phyloP scores from a whole-genome alignment of 208 protist genomes.

The Crithidia thermophila region DNA sequence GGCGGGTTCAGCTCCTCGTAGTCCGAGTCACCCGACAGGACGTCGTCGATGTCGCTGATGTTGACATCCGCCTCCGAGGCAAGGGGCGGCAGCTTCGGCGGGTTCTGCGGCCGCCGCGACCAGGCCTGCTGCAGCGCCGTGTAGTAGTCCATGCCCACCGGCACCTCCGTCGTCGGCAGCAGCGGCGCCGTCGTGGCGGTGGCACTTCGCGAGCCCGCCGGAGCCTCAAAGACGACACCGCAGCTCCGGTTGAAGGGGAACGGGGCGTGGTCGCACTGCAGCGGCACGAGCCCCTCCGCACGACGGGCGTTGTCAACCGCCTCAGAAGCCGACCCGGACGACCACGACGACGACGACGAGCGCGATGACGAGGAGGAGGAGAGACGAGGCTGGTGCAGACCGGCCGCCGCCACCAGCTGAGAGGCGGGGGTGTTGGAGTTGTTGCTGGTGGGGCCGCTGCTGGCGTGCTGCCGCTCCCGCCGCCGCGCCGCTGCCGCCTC shows the following conservation, averaged over 20 bases:
- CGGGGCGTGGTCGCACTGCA: constrained; percentile 29
- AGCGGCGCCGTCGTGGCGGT: background rate
- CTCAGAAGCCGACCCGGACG: background rate
- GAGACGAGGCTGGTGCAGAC: background rate
- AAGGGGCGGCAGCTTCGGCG: constrained; percentile 24
- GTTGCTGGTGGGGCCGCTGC: no score
- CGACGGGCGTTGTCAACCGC: constrained; percentile 16
- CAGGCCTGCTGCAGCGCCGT: constrained; percentile 32
- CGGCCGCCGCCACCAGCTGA: constrained; percentile 8
- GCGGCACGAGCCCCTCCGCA: constrained; percentile 24
- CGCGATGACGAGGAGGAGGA: constrained; percentile 12
- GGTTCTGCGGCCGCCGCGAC: constrained; percentile 24
- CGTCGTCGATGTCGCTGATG: constrained; percentile 28
- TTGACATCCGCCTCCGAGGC: constrained; percentile 31
- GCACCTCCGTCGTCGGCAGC: constrained; percentile 12
- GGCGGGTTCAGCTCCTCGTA: constrained; percentile 48
- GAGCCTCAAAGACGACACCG: constrained; percentile 24
- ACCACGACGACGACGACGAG: background rate
- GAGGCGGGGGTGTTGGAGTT: background rate
- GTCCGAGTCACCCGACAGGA: constrained; percentile 25
- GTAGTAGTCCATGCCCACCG: constrained; percentile 34
- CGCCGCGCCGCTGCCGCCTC: constrained; percentile 7
- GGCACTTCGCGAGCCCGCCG: background rate
- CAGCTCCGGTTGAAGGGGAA: constrained; percentile 33
- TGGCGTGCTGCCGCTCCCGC: background rate